A percentile compares a stretch with the other conserved stretches of the same genome.
These are phyloP conservation scores for Paramecium biaurelia DNA, from an alignment of 73 alveolate species.

Conservation along the genomic window DNA sequence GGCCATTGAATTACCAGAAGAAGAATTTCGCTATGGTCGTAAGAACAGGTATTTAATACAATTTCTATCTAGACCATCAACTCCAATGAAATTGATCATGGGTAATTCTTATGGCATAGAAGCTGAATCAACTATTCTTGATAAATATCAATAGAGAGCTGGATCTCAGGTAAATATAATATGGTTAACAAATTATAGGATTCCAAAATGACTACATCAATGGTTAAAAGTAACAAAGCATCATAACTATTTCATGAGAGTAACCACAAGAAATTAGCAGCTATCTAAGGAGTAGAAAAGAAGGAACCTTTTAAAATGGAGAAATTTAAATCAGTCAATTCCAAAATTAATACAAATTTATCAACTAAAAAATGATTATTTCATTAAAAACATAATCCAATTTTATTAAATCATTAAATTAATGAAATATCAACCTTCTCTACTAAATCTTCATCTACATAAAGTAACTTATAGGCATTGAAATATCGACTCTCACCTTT, in stretches of 20 bases:
- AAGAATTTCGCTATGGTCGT: slow-evolving; percentile 60
- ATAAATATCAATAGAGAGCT: background rate
- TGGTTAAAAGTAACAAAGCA: background rate
- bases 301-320: slow-evolving; percentile 57
- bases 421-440: background rate
- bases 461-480: background rate
- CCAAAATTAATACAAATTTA: slow-evolving; percentile 42
- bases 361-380: background rate
- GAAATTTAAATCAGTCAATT: slow-evolving; percentile 39
- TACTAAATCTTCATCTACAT: background rate
- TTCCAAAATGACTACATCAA: background rate
- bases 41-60: slow-evolving; percentile 36
- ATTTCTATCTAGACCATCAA: slow-evolving; percentile 70
- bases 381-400: background rate
- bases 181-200: background rate
- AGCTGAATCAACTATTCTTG: slow-evolving; percentile 51
- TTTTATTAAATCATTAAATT: background rate
- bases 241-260: slow-evolving; percentile 12
- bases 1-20: slow-evolving; percentile 52
- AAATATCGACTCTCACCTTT: background rate
- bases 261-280: slow-evolving; percentile 41
- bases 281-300: slow-evolving; percentile 13
- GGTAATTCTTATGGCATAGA: slow-evolving; percentile 73
- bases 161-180: background rate
- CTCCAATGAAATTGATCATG: slow-evolving; percentile 75